Base-by-base conservation (phyloP, 371 early-diverging fungal genomes). In the Syncephalastrum contaminatum region DNA sequence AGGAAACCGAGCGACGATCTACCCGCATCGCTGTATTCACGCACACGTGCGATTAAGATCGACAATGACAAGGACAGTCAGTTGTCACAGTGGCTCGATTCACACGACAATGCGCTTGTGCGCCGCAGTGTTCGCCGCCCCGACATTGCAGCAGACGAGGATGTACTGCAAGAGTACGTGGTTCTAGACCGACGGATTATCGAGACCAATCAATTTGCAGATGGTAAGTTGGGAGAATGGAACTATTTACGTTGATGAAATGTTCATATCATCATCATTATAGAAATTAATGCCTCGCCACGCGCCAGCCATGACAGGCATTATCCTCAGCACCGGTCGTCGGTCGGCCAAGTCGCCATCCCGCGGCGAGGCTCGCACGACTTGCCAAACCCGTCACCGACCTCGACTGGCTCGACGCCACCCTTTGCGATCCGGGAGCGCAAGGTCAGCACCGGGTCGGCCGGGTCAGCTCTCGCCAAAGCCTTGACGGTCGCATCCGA, bases 201-300 rank as follows among this genome's bases (percentile, higher is more conserved):
- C 15, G 93, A 95, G 60, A 87, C 92, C 49, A 93, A 96, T 62
- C 90, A 81, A 64, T 79, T 92, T 56, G 95, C 94, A 2, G 93
- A 94, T 70, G 89, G 88, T 82, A 79, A 46, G 63, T 22, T 18
- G 66, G 40, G 40, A 0, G 2, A 5, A 48, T 1, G 8, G 1
- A 1, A 48, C n/a, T n/a, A n/a, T n/a, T n/a, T n/a, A 48, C 3
- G 1, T 27, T 20, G 16, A n/a, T 25, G 14, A 6, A 16, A 40
- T 56, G 14, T 19, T 46, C 4, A 58, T 19, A 5, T 18, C 6
- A 46, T 51, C 6, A 46, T 51, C 10, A n/a, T 41, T 56, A 1
- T 47, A 67, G 67, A 67, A 24, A 15, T 67, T 12, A 55, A 55
- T 27, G 62, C 59, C 8, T 61, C 62, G 12, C 67, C 67, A 27